A percentile compares a stretch with the other conserved stretches of the same genome.
Evolutionary conservation across 2,329 filamentous ascomycete genomes (phyloP).

Genomic region (Zasmidium cellare): DNA sequence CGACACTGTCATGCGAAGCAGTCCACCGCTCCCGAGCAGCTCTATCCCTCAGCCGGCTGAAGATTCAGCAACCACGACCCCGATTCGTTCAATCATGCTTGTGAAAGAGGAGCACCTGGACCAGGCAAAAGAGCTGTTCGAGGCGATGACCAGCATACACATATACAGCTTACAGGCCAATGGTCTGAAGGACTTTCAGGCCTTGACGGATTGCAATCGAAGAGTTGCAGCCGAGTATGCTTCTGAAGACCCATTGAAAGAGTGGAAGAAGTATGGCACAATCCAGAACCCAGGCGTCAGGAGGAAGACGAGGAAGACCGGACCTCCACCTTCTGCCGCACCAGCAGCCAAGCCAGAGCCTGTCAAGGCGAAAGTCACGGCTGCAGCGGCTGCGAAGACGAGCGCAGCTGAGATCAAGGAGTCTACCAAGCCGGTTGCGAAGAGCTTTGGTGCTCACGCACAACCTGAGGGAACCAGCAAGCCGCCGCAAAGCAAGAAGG

Average conservation of each 20-base stretch:
- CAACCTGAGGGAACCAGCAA: slow-evolving; percentile 42
- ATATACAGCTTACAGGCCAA: slow-evolving; percentile 80
- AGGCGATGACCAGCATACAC: slow-evolving; percentile 75
- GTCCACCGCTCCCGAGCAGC: slow-evolving; percentile 66
- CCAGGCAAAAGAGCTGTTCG: slow-evolving; percentile 64
- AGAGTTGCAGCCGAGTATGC: slow-evolving; percentile 59
- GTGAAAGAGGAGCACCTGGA: slow-evolving; percentile 34
- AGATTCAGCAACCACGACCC: slow-evolving; percentile 51
- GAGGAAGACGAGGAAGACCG: slow-evolving; percentile 46
- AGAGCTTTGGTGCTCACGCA: slow-evolving; percentile 26
- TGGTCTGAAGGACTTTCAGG: slow-evolving; percentile 65
- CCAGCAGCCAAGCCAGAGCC: slow-evolving; percentile 23
- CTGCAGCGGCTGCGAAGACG: slow-evolving; percentile 13
- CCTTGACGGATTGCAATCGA: slow-evolving; percentile 68
- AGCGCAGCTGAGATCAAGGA: slow-evolving; percentile 15
- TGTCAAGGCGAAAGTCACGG: slow-evolving; percentile 14
- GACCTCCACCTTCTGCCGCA: slow-evolving; percentile 39
- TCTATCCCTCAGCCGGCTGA: slow-evolving; percentile 54
- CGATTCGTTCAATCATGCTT: slow-evolving; percentile 39
- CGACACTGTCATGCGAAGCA: slow-evolving; percentile 66
- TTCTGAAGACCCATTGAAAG: slow-evolving; percentile 60
- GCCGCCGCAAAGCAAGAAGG: slow-evolving; percentile 55
- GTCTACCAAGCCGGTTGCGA: slow-evolving; percentile 23
- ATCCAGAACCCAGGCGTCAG: slow-evolving; percentile 72
- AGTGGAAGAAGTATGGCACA: slow-evolving; percentile 66